Conservation (phyloP, 495 filamentous ascomycete species). For the Hyaloscypha bicolor region DNA sequence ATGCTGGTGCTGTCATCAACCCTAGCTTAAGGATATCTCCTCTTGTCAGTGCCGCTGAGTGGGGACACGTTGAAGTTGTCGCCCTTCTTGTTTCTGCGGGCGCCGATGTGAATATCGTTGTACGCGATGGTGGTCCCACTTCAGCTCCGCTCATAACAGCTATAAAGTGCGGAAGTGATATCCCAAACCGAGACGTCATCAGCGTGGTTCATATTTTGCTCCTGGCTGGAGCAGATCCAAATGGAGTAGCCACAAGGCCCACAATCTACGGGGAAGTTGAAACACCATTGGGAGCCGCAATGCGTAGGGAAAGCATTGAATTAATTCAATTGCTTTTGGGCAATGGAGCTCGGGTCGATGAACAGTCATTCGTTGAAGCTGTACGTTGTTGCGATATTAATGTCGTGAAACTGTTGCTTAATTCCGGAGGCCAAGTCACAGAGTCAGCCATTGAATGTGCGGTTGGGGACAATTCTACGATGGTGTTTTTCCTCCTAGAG, state of each 20-base stretch:
- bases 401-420: conserved; percentile 18
- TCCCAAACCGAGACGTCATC: conserved; percentile 16
- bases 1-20: conserved; percentile 21
- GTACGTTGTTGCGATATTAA: conserved; percentile 9
- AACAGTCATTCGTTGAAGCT: conserved; percentile 11
- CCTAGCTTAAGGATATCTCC: conserved; percentile 15
- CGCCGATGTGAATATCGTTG: conserved; percentile 17
- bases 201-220: conserved; percentile 21
- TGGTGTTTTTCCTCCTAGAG: conserved; percentile 13
- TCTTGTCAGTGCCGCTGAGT: conserved; percentile 10
- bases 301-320: conserved; percentile 12
- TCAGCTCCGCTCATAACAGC: conserved; percentile 9
- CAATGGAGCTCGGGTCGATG: conserved; percentile 2
- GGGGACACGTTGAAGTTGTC: conserved; percentile 15
- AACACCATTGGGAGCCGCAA: conserved; percentile 7
- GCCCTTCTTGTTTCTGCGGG: conserved; percentile 15
- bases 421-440: conserved; percentile 9
- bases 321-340: conserved; percentile 8
- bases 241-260: conserved; percentile 4
- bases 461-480: conserved; percentile 6
- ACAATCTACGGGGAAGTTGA: neutral
- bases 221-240: conserved; percentile 18
- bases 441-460: conserved; percentile 8
- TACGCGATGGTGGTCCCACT: neutral
- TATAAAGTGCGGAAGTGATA: neutral